These are phyloP conservation scores for Mycena kentingensis DNA, from an alignment of 768 basidiomycete genomes.

Conservation along the genomic window DNA sequence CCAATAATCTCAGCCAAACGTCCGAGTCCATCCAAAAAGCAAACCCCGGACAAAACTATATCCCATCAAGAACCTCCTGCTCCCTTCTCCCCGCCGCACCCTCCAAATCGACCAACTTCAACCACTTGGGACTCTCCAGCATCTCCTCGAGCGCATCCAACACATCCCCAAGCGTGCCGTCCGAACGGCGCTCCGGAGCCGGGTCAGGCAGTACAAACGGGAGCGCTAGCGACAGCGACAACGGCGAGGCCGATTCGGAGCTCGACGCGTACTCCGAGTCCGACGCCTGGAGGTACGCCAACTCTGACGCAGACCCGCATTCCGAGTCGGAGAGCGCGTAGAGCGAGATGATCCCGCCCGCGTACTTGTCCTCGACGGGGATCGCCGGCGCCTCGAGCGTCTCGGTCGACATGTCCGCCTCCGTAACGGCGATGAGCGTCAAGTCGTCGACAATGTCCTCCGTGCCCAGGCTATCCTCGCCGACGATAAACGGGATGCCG, in stretches of 20 bases:
- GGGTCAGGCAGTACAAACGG: neutral
- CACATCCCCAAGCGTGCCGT: neutral
- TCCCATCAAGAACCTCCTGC: too few relatives aligned
- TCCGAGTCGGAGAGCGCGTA: neutral
- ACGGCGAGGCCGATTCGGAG: neutral
- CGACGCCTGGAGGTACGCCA: neutral
- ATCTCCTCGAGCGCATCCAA: slow-evolving; percentile 17
- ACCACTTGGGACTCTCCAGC: slow-evolving; percentile 22
- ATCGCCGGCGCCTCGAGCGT: too few relatives aligned
- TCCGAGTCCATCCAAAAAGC: too few relatives aligned
- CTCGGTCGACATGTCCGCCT: too few relatives aligned
- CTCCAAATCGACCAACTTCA: slow-evolving; percentile 9
- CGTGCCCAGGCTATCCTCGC: neutral
- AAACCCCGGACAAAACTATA: too few relatives aligned
- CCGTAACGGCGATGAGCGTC: neutral
- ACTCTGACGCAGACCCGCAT: neutral
- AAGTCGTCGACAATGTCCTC: too few relatives aligned
- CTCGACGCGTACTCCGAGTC: neutral
- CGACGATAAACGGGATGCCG: neutral
- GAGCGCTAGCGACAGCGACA: neutral
- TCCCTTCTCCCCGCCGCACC: slow-evolving; percentile 7
- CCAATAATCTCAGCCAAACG: too few relatives aligned
- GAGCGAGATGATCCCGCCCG: too few relatives aligned
- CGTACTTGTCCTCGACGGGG: too few relatives aligned
- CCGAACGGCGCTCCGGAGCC: neutral